These are phyloP conservation scores for Ceratocystis eucalypticola DNA, from an alignment of 2,329 filamentous ascomycete genomes.

Conservation along the genomic window DNA sequence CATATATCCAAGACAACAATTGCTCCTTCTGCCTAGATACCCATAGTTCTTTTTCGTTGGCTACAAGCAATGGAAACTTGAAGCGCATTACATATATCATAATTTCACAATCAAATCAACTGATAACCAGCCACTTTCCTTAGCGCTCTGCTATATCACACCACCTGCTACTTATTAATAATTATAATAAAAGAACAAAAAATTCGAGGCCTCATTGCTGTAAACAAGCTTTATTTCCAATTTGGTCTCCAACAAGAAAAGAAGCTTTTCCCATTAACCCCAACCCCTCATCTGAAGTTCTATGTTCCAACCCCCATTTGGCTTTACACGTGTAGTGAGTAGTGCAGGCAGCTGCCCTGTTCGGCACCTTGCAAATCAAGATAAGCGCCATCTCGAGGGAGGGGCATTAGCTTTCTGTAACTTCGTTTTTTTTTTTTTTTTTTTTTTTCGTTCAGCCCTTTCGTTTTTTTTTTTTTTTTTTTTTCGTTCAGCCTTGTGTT, in stretches of 20 bases:
- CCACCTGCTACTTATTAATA: neutral
- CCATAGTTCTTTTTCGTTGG: neutral
- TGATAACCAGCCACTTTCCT: neutral
- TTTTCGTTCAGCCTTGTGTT: neutral
- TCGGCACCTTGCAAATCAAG: neutral
- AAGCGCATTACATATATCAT: neutral
- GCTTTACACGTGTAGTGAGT: neutral
- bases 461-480: neutral
- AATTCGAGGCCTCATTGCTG: neutral
- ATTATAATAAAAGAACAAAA: neutral
- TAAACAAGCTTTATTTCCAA: neutral
- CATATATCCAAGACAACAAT: neutral
- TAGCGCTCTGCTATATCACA: neutral
- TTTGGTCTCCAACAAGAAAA: neutral
- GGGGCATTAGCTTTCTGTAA: neutral
- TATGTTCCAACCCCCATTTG: neutral
- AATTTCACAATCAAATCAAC: neutral
- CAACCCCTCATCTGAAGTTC: conserved; percentile 4
- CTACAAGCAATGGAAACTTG: neutral
- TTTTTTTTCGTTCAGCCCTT: too few species aligned
- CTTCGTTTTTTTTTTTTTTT: neutral
- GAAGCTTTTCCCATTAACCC: neutral
- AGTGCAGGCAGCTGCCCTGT: conserved; percentile 4
- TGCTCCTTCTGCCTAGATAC: neutral
- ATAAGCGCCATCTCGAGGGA: neutral